Percentiles rank a stretch among this genome's conserved stretches.
These are phyloP conservation scores for Aquanectria penicillioides DNA, from an alignment of 2,329 filamentous ascomycete genomes.

Conservation along the genomic window DNA sequence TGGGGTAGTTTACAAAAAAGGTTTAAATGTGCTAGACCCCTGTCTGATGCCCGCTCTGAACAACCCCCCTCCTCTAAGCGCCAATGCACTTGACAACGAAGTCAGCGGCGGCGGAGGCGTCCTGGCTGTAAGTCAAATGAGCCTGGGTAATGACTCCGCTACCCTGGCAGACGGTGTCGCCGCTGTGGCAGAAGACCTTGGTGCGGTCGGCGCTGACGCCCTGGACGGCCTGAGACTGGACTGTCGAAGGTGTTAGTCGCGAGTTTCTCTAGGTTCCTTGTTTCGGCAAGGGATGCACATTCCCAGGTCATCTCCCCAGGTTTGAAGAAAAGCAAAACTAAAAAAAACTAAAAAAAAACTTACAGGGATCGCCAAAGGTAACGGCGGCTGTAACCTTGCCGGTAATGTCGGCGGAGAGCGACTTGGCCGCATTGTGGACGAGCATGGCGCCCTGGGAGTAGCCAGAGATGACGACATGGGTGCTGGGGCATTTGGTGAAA, in stretches of 20 bases:
- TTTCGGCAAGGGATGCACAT: slow-evolving; percentile 2
- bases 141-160: slow-evolving; percentile 38
- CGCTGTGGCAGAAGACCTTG: slow-evolving; percentile 46
- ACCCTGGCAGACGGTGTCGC: slow-evolving; percentile 46
- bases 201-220: slow-evolving; percentile 30
- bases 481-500: slow-evolving; percentile 53
- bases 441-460: slow-evolving; percentile 55
- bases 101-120: slow-evolving; percentile 42
- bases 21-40: not conserved
- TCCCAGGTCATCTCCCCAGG: no score
- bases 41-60: not conserved
- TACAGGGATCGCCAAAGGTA: slow-evolving; percentile 45
- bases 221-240: slow-evolving; percentile 34
- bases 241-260: slow-evolving; percentile 22
- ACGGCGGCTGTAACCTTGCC: slow-evolving; percentile 43
- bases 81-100: slow-evolving; percentile 40
- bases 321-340: no score
- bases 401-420: slow-evolving; percentile 47
- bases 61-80: slow-evolving; percentile 9
- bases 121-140: slow-evolving; percentile 42
- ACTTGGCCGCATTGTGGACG: slow-evolving; percentile 55
- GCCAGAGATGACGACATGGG: slow-evolving; percentile 57
- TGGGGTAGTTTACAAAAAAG: slow-evolving; percentile 6
- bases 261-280: not conserved
- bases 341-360: no score